A percentile compares a stretch with the other conserved stretches of the same genome.
Conservation (phyloP, 345 rosid genomes). For the Gossypium rotundifolium region DNA sequence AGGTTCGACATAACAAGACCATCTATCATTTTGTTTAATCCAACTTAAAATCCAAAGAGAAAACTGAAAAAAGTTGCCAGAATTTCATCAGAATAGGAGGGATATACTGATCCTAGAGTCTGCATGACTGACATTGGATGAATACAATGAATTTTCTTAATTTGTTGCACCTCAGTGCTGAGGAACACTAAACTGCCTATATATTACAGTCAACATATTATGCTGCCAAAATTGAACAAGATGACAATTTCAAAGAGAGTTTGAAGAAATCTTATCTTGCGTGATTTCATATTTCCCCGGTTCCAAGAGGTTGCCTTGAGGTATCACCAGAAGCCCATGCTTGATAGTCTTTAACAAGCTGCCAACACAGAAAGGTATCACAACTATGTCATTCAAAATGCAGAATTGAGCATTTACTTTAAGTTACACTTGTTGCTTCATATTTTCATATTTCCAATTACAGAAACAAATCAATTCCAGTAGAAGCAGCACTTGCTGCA, state of each 20-base stretch:
- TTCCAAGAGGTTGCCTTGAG: slow-evolving; percentile 92
- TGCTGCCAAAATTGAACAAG: not conserved
- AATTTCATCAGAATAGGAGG: not conserved
- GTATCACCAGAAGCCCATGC: slow-evolving; percentile 89
- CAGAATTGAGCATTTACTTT: not conserved
- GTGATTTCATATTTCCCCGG: slow-evolving; percentile 58
- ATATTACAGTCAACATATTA: not conserved
- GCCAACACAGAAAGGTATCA: slow-evolving; percentile 12
- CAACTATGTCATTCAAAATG: not conserved
- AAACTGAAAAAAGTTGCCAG: not conserved
- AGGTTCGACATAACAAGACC: too few species aligned
- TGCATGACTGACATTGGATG: not conserved
- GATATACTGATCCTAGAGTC: not conserved
- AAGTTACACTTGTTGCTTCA: not conserved
- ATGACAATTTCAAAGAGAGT: not conserved
- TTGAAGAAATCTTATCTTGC: not conserved
- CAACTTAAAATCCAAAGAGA: too few species aligned
- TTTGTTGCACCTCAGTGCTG: not conserved
- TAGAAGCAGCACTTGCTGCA: not conserved
- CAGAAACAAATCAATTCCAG: not conserved
- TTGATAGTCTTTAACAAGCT: slow-evolving; percentile 85
- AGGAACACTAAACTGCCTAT: not conserved
- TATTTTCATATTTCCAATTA: not conserved
- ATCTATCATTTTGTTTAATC: too few species aligned
- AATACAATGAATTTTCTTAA: not conserved